Conservation (phyloP, 2,329 filamentous ascomycete genomes). For the Hypoxylon sp. region DNA sequence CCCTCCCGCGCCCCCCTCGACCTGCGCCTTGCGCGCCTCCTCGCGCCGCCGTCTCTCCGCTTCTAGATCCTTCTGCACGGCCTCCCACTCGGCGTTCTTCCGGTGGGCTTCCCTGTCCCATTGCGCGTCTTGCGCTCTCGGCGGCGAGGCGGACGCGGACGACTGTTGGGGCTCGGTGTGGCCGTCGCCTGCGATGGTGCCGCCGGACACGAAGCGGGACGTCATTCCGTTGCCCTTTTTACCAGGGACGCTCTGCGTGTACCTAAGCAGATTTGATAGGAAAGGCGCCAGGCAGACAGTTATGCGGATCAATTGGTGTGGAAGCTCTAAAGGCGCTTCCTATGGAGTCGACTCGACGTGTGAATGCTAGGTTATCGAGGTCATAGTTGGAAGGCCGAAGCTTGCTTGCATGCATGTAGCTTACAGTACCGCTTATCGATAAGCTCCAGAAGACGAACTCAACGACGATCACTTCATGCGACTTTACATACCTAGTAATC, state of each 20-base stretch:
- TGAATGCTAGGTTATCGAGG: background rate
- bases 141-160: constrained; percentile 12
- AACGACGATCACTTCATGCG: background rate
- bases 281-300: too few species aligned
- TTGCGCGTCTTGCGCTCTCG: constrained; percentile 45
- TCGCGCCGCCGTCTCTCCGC: constrained; percentile 67
- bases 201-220: constrained; percentile 68
- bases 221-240: too few species aligned
- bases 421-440: constrained; percentile 27
- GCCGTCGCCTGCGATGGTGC: constrained; percentile 60
- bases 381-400: background rate
- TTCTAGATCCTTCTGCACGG: constrained; percentile 74
- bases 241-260: too few species aligned
- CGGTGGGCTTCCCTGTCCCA: constrained; percentile 39
- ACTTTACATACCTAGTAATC: background rate
- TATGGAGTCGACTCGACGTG: background rate
- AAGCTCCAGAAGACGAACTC: background rate
- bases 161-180: constrained; percentile 3
- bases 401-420: background rate
- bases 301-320: background rate
- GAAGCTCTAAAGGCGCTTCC: background rate
- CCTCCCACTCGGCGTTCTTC: constrained; percentile 68
- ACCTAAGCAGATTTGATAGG: too few species aligned
- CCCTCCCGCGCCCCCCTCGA: constrained; percentile 57
- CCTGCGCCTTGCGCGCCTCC: constrained; percentile 60